Base-by-base conservation (phyloP, 2,329 filamentous ascomycete genomes). In the Monosporascus ibericus region DNA sequence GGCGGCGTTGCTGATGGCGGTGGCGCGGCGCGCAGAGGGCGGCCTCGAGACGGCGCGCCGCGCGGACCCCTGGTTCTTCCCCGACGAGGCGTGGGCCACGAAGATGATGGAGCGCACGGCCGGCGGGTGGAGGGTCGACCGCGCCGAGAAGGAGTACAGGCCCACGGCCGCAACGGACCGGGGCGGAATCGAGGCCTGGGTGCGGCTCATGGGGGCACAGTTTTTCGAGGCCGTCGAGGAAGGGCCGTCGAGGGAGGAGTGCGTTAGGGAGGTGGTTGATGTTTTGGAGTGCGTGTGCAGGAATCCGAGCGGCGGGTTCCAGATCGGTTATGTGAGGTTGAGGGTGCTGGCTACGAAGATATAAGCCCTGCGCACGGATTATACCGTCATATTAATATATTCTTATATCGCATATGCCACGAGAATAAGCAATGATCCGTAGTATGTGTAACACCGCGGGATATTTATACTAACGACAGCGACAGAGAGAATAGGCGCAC, bases 1-100 rank as follows among this genome's bases (percentile, higher is more conserved):
- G 27, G 72, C 79, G 0, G 81, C 81, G 2, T 69, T 87, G 7
- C 68, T 84, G 4, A 71, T 74, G 17, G 77, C 77, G 2, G 70
- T 86, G 1, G 66, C 74, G 17, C 73, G 77, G 1, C 77, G 80
- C 1, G 64, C 83, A 18, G 17, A 20, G 17, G 18, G 38, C 6
- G 38, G 38, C 5, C 17, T 8, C 38, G 38, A 20, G 38, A 6
- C 17, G 17, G 38, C 17, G 9, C 38, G 9, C 0, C 72, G 79
- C 0, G 58, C 85, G 2, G 61, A 79, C 55, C 86, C 86, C 5
- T 90, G 86, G 86, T 89, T 87, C 67, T 90, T 89, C 65, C 84
- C 86, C 0, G 82, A 85, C 56, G 82, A 84, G 61, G 65, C 58
- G 0, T 86, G 83, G 83, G 77, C 81, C 65, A 67, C 59, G 34